Percentiles rank a stretch among this genome's conserved stretches.
phyloP scores from a whole-genome alignment of 1,139 yeast species.

The Debaryomycetaceae sp. region DNA sequence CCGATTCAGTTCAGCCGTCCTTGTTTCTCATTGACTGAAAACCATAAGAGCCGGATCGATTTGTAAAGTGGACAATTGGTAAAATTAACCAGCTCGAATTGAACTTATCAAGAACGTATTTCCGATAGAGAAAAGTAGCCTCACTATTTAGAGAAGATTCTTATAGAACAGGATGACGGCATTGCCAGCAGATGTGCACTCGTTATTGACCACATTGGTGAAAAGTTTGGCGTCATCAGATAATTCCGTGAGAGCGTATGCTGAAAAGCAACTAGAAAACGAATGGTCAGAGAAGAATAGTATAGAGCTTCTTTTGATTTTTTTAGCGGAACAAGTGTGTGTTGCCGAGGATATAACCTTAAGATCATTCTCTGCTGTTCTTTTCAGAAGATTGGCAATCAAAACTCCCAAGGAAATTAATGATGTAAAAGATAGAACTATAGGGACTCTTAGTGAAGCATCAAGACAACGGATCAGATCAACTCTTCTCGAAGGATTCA shows the following conservation, averaged over 20 bases:
- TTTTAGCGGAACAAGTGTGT: slow-evolving; percentile 79
- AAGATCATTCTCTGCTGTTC: slow-evolving; percentile 74
- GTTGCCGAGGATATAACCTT: slow-evolving; percentile 52
- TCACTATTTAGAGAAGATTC: background rate
- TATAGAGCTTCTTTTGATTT: slow-evolving; percentile 67
- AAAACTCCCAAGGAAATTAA: slow-evolving; percentile 65
- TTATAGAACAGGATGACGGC: slow-evolving; percentile 39
- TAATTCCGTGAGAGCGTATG: slow-evolving; percentile 67
- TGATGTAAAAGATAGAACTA: slow-evolving; percentile 69
- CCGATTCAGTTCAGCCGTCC: background rate
- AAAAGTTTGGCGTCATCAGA: slow-evolving; percentile 74
- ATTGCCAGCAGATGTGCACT: slow-evolving; percentile 60
- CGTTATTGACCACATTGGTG: slow-evolving; percentile 55
- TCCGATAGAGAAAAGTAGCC: background rate
- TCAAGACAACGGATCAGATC: slow-evolving; percentile 63
- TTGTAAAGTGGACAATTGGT: background rate
- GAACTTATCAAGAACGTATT: background rate
- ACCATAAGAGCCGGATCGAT: background rate
- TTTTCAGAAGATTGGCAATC: slow-evolving; percentile 82
- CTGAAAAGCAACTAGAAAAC: slow-evolving; percentile 68
- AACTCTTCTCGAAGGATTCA: slow-evolving; percentile 69
- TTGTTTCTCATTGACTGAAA: background rate
- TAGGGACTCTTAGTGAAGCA: slow-evolving; percentile 62
- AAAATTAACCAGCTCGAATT: background rate
- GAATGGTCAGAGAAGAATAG: slow-evolving; percentile 70